Base-by-base conservation (phyloP, 2,329 filamentous ascomycete genomes). In the Colletotrichum sp. region DNA sequence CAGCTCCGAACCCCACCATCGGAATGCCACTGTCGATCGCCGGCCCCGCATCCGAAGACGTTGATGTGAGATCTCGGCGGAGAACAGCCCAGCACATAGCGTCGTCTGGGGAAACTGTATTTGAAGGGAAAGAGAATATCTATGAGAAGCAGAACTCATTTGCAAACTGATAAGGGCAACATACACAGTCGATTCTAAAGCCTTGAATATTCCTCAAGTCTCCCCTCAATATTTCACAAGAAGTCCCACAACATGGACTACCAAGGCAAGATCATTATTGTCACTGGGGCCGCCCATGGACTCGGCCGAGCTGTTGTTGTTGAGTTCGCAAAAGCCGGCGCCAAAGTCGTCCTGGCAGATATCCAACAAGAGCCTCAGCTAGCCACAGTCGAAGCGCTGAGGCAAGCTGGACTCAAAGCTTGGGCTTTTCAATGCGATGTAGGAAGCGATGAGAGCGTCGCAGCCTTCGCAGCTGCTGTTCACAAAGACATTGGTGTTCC, bases 121-220 rank as follows among this genome's bases (percentile, higher is more conserved):
- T 43, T 43, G 39, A 12, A 43, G 39, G 18, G 39, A 10, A 43
- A 18, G 2, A 10, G 8, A n/a, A 43, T 3, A 43, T 43, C 5
- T n/a, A 10, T 43, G 5, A 3, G 8, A 0, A n/a, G 5, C 0
- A 43, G 18, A 18, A 9, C 1, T 0, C 18, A 10, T 6, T 43
- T 2, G 18, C 2, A 43, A 43, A 43, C 39, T 43, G 39, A 4
- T 0, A 43, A 43, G 2, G 9, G 16, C 4, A 43, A 43, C 39
- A 39, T 5, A 43, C 39, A 43, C 39, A 43, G 9, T 2, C 39
- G 5, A 43, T 10, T 43, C 2, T 18, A n/a, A 43, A 10, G 39
- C 39, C 4, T 12, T 6, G 2, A 43, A 43, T n/a, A 43, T 1
- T 6, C 16, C 8, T 43, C 18, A 43, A 43, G 0, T 43, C 39